Evolutionary conservation across 2,329 filamentous ascomycete genomes (phyloP).

Genomic region (Trichoderma sp.): DNA sequence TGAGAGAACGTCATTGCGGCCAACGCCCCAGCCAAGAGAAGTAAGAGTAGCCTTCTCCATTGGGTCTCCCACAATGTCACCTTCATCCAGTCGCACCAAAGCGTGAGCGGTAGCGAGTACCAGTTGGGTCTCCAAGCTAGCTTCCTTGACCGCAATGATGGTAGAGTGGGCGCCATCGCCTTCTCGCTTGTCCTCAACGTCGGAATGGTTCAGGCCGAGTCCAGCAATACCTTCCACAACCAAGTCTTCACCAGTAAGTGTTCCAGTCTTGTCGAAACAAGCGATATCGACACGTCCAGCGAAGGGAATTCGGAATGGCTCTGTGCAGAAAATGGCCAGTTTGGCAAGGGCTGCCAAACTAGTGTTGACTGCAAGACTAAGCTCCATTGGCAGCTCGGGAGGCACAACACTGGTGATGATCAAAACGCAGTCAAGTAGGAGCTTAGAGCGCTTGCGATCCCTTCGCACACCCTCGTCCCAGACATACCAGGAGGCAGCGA

Average conservation of each 20-base stretch:
- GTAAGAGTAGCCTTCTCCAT: constrained; percentile 97
- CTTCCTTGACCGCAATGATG: constrained; percentile 69
- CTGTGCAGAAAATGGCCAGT: constrained; percentile 97
- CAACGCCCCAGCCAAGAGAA: constrained; percentile 91
- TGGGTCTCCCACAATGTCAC: constrained; percentile 94
- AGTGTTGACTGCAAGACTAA: constrained; percentile 96
- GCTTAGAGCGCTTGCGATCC: constrained; percentile 95
- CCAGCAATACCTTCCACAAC: constrained; percentile 97
- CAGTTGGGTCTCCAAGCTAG: constrained; percentile 80
- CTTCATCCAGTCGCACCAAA: constrained; percentile 93
- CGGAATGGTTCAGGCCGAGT: constrained; percentile 69
- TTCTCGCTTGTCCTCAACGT: constrained; percentile 66
- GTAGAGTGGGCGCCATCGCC: constrained; percentile 80
- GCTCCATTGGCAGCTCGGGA: constrained; percentile 97
- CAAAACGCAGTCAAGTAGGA: constrained; percentile 93
- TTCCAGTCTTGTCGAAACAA: constrained; percentile 99
- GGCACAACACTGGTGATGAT: constrained; percentile 98
- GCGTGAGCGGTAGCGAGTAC: constrained; percentile 95
- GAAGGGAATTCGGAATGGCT: constrained; percentile 97
- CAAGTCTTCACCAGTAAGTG: constrained; percentile 91
- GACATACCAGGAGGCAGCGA: constrained; percentile 98
- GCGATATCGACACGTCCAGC: constrained; percentile 94
- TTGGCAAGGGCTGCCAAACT: constrained; percentile 92
- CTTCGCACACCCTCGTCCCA: constrained; percentile 95
- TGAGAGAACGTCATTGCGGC: constrained; percentile 80